A percentile compares a stretch with the other conserved stretches of the same genome.
phyloP scores from a whole-genome alignment of 345 rosid genomes.

The Brassica nigra region DNA sequence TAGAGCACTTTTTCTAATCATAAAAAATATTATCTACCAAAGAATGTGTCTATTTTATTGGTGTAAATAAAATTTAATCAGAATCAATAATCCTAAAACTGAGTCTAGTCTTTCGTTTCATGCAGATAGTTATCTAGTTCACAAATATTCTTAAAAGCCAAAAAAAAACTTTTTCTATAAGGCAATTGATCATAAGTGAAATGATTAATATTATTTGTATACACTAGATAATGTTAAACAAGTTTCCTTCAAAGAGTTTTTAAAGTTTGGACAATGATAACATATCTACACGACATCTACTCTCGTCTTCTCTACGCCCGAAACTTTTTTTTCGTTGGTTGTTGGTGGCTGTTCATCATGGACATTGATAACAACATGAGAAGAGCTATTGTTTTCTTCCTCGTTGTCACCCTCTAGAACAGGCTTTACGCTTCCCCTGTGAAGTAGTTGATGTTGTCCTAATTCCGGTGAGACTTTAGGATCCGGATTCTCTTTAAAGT shows the following conservation, averaged over 20 bases:
- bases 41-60: neutral
- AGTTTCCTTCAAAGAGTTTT: constrained; percentile 14
- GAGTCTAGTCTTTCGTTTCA: neutral
- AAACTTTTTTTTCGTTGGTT: constrained; percentile 24
- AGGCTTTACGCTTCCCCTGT: constrained; percentile 61
- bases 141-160: neutral
- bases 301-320: constrained; percentile 16
- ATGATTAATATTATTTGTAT: neutral
- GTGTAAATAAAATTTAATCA: neutral
- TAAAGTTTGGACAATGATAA: neutral
- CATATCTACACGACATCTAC: constrained; percentile 42
- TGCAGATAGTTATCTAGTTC: neutral
- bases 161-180: neutral
- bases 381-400: neutral
- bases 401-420: constrained; percentile 40
- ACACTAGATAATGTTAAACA: neutral
- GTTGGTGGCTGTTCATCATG: constrained; percentile 36
- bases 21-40: neutral
- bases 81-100: neutral
- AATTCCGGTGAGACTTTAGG: constrained; percentile 44
- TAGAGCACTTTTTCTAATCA: neutral
- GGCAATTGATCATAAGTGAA: neutral
- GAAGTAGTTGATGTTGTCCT: constrained; percentile 50
- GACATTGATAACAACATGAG: constrained; percentile 48
- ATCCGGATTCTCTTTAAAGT: constrained; percentile 47